Evolutionary conservation across 345 rosid species (phyloP).

Genomic region (Eucalyptus regnans): DNA sequence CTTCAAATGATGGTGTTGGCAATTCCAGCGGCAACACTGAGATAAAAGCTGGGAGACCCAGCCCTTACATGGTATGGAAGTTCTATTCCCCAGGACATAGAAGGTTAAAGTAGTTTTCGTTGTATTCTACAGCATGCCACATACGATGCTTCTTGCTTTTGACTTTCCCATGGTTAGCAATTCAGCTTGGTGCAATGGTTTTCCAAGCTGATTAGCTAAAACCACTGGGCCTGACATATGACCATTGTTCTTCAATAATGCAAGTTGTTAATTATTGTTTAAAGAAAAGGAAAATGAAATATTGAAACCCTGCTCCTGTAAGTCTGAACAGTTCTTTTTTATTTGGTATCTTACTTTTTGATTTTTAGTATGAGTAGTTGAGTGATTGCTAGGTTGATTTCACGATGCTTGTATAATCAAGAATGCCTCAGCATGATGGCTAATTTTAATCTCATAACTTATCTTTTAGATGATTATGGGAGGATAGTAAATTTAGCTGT

Average conservation of each 20-base stretch:
- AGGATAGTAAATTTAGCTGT: background rate
- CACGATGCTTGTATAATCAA: background rate
- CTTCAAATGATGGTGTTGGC: constrained; percentile 13
- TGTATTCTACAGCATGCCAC: background rate
- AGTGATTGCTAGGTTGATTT: background rate
- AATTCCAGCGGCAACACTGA: constrained; percentile 52
- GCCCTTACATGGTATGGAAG: constrained; percentile 62
- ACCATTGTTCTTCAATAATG: background rate
- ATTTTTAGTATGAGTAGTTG: background rate
- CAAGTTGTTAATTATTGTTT: background rate
- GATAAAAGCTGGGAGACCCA: constrained; percentile 64
- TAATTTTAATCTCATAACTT: background rate
- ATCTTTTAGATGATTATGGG: background rate
- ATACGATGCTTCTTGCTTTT: background rate
- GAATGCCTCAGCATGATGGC: background rate
- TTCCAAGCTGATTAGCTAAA: background rate
- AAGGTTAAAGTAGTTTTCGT: background rate
- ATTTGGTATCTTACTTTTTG: background rate
- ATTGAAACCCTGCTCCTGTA: background rate
- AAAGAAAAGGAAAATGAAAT: background rate
- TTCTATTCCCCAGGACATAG: background rate
- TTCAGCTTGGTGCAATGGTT: background rate
- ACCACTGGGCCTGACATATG: background rate
- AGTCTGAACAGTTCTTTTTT: background rate
- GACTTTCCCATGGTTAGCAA: background rate